phyloP scores from a whole-genome alignment of 2,329 filamentous ascomycete species.

The Berkeleyomyces basicola region DNA sequence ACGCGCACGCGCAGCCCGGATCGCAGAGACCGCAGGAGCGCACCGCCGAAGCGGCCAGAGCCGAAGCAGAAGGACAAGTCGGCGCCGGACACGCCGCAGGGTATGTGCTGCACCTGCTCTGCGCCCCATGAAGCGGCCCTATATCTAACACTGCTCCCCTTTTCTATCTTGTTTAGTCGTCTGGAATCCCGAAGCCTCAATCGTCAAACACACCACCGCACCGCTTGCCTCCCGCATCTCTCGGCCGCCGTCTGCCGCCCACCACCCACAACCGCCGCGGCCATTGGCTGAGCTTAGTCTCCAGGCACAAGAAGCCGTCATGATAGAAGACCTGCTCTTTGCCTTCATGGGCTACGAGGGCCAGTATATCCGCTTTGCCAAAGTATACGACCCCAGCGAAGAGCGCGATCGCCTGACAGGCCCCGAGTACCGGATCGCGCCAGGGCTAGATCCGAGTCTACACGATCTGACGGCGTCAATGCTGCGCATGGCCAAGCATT shows the following conservation, averaged over 20 bases:
- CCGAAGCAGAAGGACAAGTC: conserved; percentile 29
- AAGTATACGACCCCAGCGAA: conserved; percentile 63
- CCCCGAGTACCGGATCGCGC: conserved; percentile 60
- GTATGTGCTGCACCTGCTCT: conserved; percentile 22
- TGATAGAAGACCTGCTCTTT: conserved; percentile 81
- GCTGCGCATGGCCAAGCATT: conserved; percentile 88
- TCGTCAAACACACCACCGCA: conserved; percentile 49
- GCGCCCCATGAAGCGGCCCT: not conserved
- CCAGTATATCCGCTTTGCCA: conserved; percentile 82
- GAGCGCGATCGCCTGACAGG: conserved; percentile 80
- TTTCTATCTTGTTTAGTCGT: conserved; percentile 21
- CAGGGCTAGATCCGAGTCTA: conserved; percentile 78
- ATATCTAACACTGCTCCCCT: not conserved
- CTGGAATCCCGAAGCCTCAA: conserved; percentile 68
- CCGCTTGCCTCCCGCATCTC: conserved; percentile 54
- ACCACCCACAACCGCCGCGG: conserved; percentile 48
- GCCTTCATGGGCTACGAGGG: conserved; percentile 98
- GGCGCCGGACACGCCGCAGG: conserved; percentile 31
- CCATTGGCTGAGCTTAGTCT: conserved; percentile 57
- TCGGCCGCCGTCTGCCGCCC: conserved; percentile 54
- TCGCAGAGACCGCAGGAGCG: conserved; percentile 23
- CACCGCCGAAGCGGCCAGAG: conserved; percentile 25
- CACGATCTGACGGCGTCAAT: conserved; percentile 76
- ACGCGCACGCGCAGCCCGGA: conserved; percentile 46
- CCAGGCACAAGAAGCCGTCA: conserved; percentile 68